These are phyloP conservation scores for Heteromeles arbutifolia DNA, from an alignment of 306 rosid genomes.

Conservation along the genomic window DNA sequence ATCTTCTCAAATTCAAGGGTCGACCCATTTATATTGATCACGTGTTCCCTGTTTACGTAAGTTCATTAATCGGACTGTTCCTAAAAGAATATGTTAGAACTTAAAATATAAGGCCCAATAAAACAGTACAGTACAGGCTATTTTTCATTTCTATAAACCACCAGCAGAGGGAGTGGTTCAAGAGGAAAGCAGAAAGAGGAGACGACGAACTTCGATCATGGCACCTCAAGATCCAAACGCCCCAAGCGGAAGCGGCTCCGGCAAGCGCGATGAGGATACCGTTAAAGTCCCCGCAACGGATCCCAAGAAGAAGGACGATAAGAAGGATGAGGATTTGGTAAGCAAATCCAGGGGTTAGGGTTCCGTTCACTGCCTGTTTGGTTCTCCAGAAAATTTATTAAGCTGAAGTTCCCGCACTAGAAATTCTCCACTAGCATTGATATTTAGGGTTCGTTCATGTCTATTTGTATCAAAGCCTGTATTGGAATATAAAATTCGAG, in stretches of 20 bases:
- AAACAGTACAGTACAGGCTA: too few relatives aligned
- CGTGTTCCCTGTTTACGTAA: too few relatives aligned
- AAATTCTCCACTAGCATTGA: background rate
- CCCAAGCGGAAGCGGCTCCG: conserved; percentile 37
- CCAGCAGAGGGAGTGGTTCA: background rate
- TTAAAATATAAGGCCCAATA: too few relatives aligned
- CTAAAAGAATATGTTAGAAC: too few relatives aligned
- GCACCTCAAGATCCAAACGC: conserved; percentile 63
- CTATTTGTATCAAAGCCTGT: background rate
- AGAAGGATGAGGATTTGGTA: conserved; percentile 84
- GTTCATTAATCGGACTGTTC: too few relatives aligned
- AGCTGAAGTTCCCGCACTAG: background rate
- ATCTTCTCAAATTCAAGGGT: too few relatives aligned
- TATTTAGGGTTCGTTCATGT: background rate
- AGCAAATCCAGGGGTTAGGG: background rate
- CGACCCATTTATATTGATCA: too few relatives aligned
- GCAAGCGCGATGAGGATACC: conserved; percentile 51
- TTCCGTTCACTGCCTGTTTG: background rate
- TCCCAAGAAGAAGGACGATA: conserved; percentile 81
- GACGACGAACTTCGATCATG: conserved; percentile 27
- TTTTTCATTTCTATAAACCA: background rate
- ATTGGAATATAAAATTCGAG: background rate
- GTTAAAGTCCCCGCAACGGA: conserved; percentile 39
- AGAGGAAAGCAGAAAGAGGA: conserved; percentile 25
- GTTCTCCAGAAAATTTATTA: background rate